Evolutionary conservation across 768 basidiomycete genomes (phyloP), one percentile per base, ranked within the genome.

Genomic region (Leccinum barrowsii): DNA sequence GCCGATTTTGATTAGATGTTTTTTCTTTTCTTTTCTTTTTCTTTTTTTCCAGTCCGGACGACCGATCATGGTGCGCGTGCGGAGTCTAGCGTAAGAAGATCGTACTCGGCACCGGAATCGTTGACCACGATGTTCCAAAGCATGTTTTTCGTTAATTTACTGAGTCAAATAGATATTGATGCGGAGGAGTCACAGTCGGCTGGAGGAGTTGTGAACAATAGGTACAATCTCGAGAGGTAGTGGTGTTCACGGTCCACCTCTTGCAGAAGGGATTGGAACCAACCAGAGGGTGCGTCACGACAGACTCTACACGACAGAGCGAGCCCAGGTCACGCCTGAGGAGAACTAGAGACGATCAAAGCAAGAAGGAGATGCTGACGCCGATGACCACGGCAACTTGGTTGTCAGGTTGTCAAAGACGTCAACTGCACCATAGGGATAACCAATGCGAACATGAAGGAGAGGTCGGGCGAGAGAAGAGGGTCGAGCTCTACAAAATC

Each of bases 261-360:
- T 67, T 89, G 87, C 59, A 97, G 79, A 54, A 97, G 76, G 60
- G 82, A 86, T 73, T 95, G 92, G 83, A 98, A 96, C 94, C 94
- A 97, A 97, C 94, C 94, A n/a, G 90, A 91, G n/a, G 92, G 92
- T n/a, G 90, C 85, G 64, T 94, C 91, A 70, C 91, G 87, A 71
- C 88, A 91, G 62, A 92, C 66, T 96, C 92, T 58, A 97, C 95
- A 46, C 90, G 85, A 54, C 88, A 86, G 57, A 98, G 85, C 30
- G 86, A 82, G 32, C 91, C 90, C 35, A 95, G 77, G 58, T 83
- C 81, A 98, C 92, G 75, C 89, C 87, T 89, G 56, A 4, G 22
- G 32, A 24, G 34, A 40, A 32, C 11, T 19, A 37, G 44, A 17
- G 13, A 34, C n/a, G 28, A 48, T 2, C 32, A 15, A n/a, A 35